Evolutionary conservation across 73 alveolate species (phyloP), one percentile per base, ranked within the genome.

Genomic region (Effrenium voratum): DNA sequence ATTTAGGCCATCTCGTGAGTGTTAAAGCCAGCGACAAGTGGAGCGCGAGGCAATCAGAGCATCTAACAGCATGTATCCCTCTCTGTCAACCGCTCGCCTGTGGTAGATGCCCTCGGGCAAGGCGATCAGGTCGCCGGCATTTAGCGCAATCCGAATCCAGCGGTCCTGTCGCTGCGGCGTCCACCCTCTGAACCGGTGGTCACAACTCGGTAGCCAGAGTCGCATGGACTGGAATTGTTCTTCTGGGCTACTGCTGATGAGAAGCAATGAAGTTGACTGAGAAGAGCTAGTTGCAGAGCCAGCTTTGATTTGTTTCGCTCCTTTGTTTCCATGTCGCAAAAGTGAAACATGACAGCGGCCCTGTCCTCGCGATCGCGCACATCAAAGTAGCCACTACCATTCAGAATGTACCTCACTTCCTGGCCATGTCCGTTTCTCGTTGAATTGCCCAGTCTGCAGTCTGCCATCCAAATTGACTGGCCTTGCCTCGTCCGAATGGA

Each of bases 371-470:
- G 66, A 40, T 87, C 99, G 47, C 99, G 99, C 2, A 97, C 99
- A 49, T 97, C 99, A 91, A 97, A 97, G 93, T 97, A 97, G 60
- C 99, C 99, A 87, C 99, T 97, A 66, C 99, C 99, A 5, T 93
- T 93, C 36, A 97, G 80, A 55, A 97, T 97, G 91, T 97, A 97
- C 24, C 99, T 97, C 70, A 97, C 97, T 40, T 97, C 99, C 95
- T 95, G 91, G 41, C 46, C 80, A 30, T 28, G 30, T 41, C 75
- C 57, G 50, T 46, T 52, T 26, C 72, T n/a, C 28, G 72, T 32
- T 24, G 34, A 5, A 26, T 3, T 26, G 34, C 72, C 10, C 28
- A 52, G 66, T 52, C 66, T 40, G 30, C 1, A 16, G 79, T 5
- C 43, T 28, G 15, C 41, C 41, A 5, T 26, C 15, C 41, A 41